Evolutionary conservation across 371 early-diverging fungal genomes (phyloP), one percentile per base, ranked within the genome.

Genomic region (Saksenaea vasiformis): DNA sequence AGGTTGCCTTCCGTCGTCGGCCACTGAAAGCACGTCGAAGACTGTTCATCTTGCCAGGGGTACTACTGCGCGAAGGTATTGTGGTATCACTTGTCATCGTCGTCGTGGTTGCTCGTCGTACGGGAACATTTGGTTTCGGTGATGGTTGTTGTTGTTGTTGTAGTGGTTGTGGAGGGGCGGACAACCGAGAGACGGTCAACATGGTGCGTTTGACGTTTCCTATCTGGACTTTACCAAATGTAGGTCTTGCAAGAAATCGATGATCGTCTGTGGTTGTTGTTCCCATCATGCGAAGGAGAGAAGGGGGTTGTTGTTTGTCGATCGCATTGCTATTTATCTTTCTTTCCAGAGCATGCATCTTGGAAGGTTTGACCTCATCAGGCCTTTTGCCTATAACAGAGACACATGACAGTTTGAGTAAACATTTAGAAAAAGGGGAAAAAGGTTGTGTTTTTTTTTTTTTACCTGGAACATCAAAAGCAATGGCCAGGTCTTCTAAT

Each of bases 291-390:
- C 22, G 51, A 22, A 41, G 65, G 27, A 59, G 28, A 39, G 65
- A 58, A 59, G 65, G 36, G 31, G 54, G 34, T 27, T 22, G 58
- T 37, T 64, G 58, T 63, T 37, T 22, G 64, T 24, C 37, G 64
- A 63, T 57, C 41, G 27, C 60, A 59, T 59, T 44, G n/a, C 7
- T 47, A 47, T 47, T 47, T 47, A 47, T 47, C 22, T 47, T 47
- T 22, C 22, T 17, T 47, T 47, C 51, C 51, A 47, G 5, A 47
- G 17, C 51, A 47, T 47, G 51, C 51, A 47, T 17, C 22, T 47
- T 47, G 51, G 51, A 47, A 9, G 17, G 51, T 47, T 47, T 47
- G 51, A 47, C 51, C 51, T 47, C 51, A 47, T 47, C 51, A 8
- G 51, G 51, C 51, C 51, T 4, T 10, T 47, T 47, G 51, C 51